These are phyloP conservation scores for Tripterygium wilfordii DNA, from an alignment of 177 flowering plant species.

Conservation along the genomic window DNA sequence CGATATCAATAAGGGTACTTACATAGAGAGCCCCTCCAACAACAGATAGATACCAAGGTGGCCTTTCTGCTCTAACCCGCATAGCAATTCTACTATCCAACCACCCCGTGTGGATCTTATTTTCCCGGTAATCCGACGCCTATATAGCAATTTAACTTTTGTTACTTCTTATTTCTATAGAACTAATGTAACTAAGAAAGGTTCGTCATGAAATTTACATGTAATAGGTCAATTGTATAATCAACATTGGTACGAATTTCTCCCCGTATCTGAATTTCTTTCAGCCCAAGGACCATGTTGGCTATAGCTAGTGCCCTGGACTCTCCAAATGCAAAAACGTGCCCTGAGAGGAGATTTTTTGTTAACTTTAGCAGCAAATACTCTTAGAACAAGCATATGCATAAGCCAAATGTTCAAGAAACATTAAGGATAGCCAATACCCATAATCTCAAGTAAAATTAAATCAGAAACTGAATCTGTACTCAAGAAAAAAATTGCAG, in stretches of 20 bases:
- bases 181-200: too few species aligned
- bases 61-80: slow-evolving; percentile 99
- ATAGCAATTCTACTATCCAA: slow-evolving; percentile 98
- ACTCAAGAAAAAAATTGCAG: too few species aligned
- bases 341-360: slow-evolving; percentile 61
- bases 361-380: too few species aligned
- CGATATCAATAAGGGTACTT: slow-evolving; percentile 20
- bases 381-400: too few species aligned
- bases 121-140: slow-evolving; percentile 91
- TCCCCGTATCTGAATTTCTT: slow-evolving; percentile 98
- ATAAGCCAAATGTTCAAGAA: too few species aligned
- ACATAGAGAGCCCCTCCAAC: slow-evolving; percentile 98
- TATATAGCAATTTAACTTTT: slow-evolving; percentile 20
- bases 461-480: too few species aligned
- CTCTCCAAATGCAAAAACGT: slow-evolving; percentile 98
- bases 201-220: slow-evolving; percentile 51
- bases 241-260: slow-evolving; percentile 99
- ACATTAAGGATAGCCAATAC: too few species aligned
- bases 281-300: slow-evolving; percentile 97
- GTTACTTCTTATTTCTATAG: background rate
- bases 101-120: slow-evolving; percentile 99
- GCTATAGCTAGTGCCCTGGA: slow-evolving; percentile 97
- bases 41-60: slow-evolving; percentile 98
- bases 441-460: too few species aligned
- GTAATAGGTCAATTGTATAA: slow-evolving; percentile 94